A percentile compares a stretch with the other conserved stretches of the same genome.
phyloP scores from a whole-genome alignment of 352 stramenopile species.

The Albugo candida region DNA sequence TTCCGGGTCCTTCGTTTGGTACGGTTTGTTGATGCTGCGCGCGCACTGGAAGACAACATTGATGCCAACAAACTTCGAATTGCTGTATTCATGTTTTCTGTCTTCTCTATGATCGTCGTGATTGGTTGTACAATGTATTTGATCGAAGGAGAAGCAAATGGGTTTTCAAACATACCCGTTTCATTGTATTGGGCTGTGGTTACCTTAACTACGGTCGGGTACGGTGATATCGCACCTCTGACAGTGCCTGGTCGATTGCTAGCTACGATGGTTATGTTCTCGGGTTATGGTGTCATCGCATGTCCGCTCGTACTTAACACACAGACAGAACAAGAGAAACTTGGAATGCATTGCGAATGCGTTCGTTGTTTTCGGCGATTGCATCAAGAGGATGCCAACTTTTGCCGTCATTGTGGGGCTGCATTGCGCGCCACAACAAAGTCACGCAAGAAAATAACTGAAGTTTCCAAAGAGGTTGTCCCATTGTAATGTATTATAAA shows the following conservation, averaged over 20 bases:
- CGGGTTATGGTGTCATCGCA: constrained; percentile 67
- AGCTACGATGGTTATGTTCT: constrained; percentile 69
- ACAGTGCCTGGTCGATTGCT: constrained; percentile 63
- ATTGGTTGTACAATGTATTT: constrained; percentile 71
- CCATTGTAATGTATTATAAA: too few relatives aligned
- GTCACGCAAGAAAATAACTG: too few relatives aligned
- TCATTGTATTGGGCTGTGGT: constrained; percentile 78
- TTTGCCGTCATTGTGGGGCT: constrained; percentile 47
- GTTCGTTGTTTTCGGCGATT: constrained; percentile 44
- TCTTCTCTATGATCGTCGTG: constrained; percentile 57
- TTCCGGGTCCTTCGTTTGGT: constrained; percentile 54
- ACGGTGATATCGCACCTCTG: constrained; percentile 68
- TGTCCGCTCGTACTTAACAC: constrained; percentile 64
- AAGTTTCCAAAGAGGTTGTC: too few relatives aligned
- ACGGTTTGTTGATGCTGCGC: constrained; percentile 55
- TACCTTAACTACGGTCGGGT: constrained; percentile 75
- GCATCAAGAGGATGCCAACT: constrained; percentile 60
- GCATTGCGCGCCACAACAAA: constrained; percentile 14
- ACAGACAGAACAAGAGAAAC: constrained; percentile 18
- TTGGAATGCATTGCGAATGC: constrained; percentile 42
- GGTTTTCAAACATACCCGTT: constrained; percentile 72
- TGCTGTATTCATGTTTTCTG: constrained; percentile 43
- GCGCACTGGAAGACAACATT: constrained; percentile 55
- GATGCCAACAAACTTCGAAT: constrained; percentile 61
- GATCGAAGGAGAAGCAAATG: constrained; percentile 53